Conservation (phyloP, 2,329 filamentous ascomycete genomes). For the Clathrospora elynae region DNA sequence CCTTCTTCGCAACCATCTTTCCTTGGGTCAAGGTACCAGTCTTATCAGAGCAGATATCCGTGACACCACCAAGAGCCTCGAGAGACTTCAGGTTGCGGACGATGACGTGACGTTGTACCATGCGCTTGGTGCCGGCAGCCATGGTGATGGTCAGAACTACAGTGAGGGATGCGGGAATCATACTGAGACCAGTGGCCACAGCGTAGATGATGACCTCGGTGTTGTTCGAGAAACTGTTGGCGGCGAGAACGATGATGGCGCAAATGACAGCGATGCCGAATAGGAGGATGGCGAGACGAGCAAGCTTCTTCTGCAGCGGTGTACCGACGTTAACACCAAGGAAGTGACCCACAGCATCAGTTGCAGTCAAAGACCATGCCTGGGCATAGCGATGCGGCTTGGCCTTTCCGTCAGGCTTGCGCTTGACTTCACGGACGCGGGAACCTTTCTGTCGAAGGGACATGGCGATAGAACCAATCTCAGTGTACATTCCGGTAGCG, state of each 20-base stretch:
- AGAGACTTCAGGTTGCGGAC: constrained; percentile 45
- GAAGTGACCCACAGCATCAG: constrained; percentile 43
- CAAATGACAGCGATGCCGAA: constrained; percentile 41
- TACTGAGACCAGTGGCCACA: constrained; percentile 43
- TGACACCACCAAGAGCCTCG: constrained; percentile 46
- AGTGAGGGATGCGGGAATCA: constrained; percentile 46
- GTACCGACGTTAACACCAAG: constrained; percentile 50
- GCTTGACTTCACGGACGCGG: constrained; percentile 48
- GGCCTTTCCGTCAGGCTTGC: constrained; percentile 41
- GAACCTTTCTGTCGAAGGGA: constrained; percentile 61
- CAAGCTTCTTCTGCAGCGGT: constrained; percentile 47
- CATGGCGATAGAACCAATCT: constrained; percentile 73
- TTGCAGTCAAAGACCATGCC: constrained; percentile 57
- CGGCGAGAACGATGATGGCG: constrained; percentile 45
- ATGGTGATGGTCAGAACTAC: constrained; percentile 48
- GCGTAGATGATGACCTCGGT: constrained; percentile 48
- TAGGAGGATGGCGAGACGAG: constrained; percentile 40
- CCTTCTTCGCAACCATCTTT: constrained; percentile 43
- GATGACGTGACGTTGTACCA: constrained; percentile 45
- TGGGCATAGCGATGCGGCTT: constrained; percentile 50
- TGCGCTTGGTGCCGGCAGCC: constrained; percentile 45
- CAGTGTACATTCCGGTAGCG: constrained; percentile 70
- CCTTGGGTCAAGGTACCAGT: constrained; percentile 45
- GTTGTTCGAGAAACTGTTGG: constrained; percentile 46
- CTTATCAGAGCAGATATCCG: constrained; percentile 44